These are phyloP conservation scores for Chaetothyriales sp. DNA, from an alignment of 2,329 filamentous ascomycete species.

Conservation along the genomic window DNA sequence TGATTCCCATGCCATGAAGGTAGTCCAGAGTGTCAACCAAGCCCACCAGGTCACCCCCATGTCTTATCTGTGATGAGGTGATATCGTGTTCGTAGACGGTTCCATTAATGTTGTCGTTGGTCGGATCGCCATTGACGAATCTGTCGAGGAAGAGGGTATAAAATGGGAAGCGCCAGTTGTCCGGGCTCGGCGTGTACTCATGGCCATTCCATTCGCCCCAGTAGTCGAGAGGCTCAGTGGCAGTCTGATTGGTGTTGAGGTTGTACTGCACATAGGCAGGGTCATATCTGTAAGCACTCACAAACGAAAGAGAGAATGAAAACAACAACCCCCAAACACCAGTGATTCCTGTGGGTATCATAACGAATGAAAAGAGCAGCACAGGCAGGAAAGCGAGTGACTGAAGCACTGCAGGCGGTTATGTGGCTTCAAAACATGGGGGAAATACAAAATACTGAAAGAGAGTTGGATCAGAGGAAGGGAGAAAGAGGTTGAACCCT, in stretches of 20 bases:
- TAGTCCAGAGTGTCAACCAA: constrained; percentile 48
- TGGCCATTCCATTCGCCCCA: constrained; percentile 38
- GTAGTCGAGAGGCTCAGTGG: constrained; percentile 43
- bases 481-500: background rate
- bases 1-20: constrained; percentile 48
- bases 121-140: constrained; percentile 50
- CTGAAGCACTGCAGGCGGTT: background rate
- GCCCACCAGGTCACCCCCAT: constrained; percentile 46
- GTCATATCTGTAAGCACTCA: constrained; percentile 31
- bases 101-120: constrained; percentile 47
- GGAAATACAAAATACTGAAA: background rate
- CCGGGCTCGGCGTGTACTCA: constrained; percentile 38
- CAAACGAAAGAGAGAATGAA: constrained; percentile 5
- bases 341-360: constrained; percentile 32
- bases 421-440: background rate
- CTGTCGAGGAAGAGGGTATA: constrained; percentile 51
- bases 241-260: constrained; percentile 43
- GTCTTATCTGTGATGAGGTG: constrained; percentile 46
- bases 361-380: background rate
- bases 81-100: constrained; percentile 47
- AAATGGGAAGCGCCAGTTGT: constrained; percentile 50
- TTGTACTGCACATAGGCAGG: constrained; percentile 40
- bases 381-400: background rate
- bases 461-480: background rate
- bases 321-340: constrained; percentile 20